These are phyloP conservation scores for Penicillium cosmopolitanum DNA, from an alignment of 495 filamentous ascomycete genomes.

Conservation along the genomic window DNA sequence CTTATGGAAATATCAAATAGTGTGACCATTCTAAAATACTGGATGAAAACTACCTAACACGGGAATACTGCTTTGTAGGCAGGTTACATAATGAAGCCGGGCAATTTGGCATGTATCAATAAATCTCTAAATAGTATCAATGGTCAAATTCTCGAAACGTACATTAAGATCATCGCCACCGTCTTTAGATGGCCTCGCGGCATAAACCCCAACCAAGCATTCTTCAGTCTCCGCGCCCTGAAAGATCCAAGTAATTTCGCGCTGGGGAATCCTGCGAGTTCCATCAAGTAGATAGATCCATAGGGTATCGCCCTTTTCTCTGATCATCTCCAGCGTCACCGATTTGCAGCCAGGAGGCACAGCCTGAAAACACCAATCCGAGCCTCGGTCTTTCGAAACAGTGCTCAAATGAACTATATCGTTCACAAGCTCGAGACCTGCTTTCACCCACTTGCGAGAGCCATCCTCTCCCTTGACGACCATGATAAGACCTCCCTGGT, in stretches of 20 bases:
- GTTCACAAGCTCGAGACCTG: neutral
- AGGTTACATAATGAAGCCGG: too few species aligned
- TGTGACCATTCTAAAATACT: too few species aligned
- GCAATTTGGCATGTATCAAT: too few species aligned
- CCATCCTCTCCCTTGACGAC: neutral
- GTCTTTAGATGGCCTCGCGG: neutral
- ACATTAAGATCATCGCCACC: neutral
- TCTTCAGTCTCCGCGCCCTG: neutral
- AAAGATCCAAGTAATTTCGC: neutral
- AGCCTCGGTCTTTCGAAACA: constrained; percentile 1
- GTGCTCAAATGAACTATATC: neutral
- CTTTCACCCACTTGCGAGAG: neutral
- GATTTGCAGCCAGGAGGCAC: neutral
- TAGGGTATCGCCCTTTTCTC: neutral
- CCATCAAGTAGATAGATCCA: neutral
- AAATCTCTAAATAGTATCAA: neutral
- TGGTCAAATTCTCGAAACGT: neutral
- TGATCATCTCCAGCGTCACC: neutral
- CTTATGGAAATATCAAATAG: too few species aligned
- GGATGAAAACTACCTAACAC: too few species aligned
- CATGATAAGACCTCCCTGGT: constrained; percentile 1
- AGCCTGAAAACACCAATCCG: neutral
- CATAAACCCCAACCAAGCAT: constrained; percentile 4
- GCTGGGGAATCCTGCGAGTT: neutral
- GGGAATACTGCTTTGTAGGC: too few species aligned